Evolutionary conservation across 75 land plant genomes (phyloP).

Genomic region (Pseudotsuga menziesii): DNA sequence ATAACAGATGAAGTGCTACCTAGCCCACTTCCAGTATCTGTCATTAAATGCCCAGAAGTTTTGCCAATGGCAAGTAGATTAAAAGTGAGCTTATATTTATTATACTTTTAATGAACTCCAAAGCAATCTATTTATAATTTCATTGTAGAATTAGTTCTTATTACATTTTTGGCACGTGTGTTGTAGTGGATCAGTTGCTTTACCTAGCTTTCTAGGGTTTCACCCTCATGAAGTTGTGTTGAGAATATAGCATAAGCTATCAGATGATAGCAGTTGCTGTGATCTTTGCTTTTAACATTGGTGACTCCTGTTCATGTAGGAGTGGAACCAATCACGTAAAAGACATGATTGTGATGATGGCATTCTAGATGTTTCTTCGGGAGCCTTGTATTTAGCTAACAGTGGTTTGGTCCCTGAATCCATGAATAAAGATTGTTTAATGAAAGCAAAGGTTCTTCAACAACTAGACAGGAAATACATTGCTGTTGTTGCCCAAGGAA

Average conservation of each 20-base stretch:
- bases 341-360: constrained; percentile 20
- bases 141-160: background rate
- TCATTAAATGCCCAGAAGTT: background rate
- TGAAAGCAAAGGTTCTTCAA: constrained; percentile 62
- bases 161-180: background rate
- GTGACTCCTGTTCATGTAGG: constrained; percentile 13
- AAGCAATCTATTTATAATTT: background rate
- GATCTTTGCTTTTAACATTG: background rate
- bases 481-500: constrained; percentile 62
- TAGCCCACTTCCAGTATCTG: background rate
- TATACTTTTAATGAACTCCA: background rate
- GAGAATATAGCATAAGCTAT: background rate
- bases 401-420: constrained; percentile 66
- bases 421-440: constrained; percentile 57
- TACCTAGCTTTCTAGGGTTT: background rate
- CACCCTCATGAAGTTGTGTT: background rate
- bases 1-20: background rate
- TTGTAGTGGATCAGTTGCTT: background rate
- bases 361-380: constrained; percentile 73
- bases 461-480: constrained; percentile 96
- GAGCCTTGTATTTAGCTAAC: constrained; percentile 44
- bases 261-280: background rate
- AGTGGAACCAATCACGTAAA: constrained; percentile 33
- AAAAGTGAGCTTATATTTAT: background rate
- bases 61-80: background rate